Conservation (phyloP, 2,329 filamentous ascomycete species). For the Macrophomina phaseolina region DNA sequence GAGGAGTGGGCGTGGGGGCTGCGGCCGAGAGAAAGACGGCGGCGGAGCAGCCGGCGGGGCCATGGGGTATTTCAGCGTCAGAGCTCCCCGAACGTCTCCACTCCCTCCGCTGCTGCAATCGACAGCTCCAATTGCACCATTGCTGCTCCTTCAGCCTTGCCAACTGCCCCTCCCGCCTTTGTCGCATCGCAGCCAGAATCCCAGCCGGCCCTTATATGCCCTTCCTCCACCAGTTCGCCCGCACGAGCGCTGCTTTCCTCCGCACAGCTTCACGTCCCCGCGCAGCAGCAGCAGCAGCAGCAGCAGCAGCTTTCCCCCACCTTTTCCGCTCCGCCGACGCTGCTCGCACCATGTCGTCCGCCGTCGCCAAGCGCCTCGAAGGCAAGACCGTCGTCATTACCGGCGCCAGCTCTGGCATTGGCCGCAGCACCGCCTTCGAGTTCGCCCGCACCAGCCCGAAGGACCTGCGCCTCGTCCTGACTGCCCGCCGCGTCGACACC, state of each 20-base stretch:
- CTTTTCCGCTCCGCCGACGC: constrained; percentile 31
- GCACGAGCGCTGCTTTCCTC: constrained; percentile 32
- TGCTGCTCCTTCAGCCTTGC: neutral
- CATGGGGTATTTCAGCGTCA: constrained; percentile 1
- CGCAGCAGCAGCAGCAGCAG: neutral
- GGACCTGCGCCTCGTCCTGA: constrained; percentile 82
- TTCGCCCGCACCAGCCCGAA: constrained; percentile 86
- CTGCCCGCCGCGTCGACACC: constrained; percentile 82
- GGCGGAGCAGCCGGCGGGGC: neutral
- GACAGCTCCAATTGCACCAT: constrained; percentile 27
- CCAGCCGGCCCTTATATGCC: neutral
- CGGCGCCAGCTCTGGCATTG: constrained; percentile 92
- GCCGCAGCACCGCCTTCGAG: constrained; percentile 80
- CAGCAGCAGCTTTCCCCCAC: constrained; percentile 1
- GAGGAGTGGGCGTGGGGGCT: neutral
- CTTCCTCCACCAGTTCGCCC: constrained; percentile 29
- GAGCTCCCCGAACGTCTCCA: constrained; percentile 21
- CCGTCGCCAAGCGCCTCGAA: constrained; percentile 80
- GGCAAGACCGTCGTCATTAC: constrained; percentile 94
- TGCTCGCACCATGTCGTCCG: constrained; percentile 63
- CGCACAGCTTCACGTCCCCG: constrained; percentile 7
- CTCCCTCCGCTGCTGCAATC: constrained; percentile 23
- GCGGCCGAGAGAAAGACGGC: neutral
- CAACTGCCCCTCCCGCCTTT: neutral
- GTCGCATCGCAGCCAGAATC: neutral